Evolutionary conservation across 768 basidiomycete genomes (phyloP), one percentile per base, ranked within the genome.

Genomic region (Russula dissimulans): DNA sequence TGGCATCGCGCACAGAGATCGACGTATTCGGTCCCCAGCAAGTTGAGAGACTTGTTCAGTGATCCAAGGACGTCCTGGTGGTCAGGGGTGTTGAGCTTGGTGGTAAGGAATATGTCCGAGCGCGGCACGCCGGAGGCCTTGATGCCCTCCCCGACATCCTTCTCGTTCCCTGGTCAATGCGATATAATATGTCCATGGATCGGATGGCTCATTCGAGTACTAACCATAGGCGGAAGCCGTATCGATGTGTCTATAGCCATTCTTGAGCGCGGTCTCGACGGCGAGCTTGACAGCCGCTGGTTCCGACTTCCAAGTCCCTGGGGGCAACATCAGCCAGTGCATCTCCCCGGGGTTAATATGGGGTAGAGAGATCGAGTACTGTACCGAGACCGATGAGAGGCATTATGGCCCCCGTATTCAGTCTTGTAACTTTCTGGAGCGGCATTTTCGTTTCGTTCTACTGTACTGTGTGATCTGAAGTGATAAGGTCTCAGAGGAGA

Each of bases 111-210:
- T 72, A 95, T 79, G 57, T 84, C 75, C 39, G 76, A 75, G 59
- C 93, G 81, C 5, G 82, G 77, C 15, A 93, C 81, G 11, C 89
- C 91, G 26, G 85, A 87, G 12, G 77, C 76, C 66, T 81, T 84
- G 74, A 94, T 85, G 34, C 91, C 92, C 56, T 82, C 67, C 14
- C 91, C 92, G 46, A 95, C 92, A 71, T 90, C 89, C 39, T 76
- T 74, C 72, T 94, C 89, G 69, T 92, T 93, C 54, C 73, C 72
- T 71, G 63, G 15, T 9, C 43, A 32, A 29, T 31, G 26, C 15
- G 34, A 51, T 10, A 34, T 10, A 34, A 50, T 46, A 52, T 47
- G 26, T 48, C 22, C 32, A 32, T 1, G 2, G 1, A 10, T 45
- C 29, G n/a, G 26, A 34, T n/a, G 51, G 26, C 18, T 34, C 7